Conservation (phyloP, 1,139 yeast species). For the Candida frijolesensis region DNA sequence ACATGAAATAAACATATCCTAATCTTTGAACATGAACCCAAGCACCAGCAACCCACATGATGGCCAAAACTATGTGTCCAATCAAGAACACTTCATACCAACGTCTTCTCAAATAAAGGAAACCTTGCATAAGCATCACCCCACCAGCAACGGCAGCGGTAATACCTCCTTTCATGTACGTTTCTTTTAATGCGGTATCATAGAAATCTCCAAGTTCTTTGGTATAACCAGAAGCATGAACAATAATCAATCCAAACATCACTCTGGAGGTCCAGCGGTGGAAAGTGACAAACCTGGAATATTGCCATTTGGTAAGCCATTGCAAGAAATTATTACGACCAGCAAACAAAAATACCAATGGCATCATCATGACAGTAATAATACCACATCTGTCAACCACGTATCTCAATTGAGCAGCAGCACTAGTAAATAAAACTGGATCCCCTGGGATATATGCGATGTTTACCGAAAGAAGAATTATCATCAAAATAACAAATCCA, state of each 20-base stretch:
- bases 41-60: slow-evolving; percentile 41
- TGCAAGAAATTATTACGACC: slow-evolving; percentile 47
- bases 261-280: slow-evolving; percentile 44
- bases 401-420: slow-evolving; percentile 26
- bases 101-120: slow-evolving; percentile 40
- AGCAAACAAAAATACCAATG: slow-evolving; percentile 43
- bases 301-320: slow-evolving; percentile 43
- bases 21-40: slow-evolving; percentile 44
- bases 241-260: slow-evolving; percentile 26
- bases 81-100: slow-evolving; percentile 48
- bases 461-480: slow-evolving; percentile 35
- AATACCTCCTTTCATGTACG: slow-evolving; percentile 26
- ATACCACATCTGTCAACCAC: slow-evolving; percentile 38
- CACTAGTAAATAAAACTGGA: slow-evolving; percentile 23
- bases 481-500: slow-evolving; percentile 46
- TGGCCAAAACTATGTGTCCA: slow-evolving; percentile 44
- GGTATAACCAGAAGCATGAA: slow-evolving; percentile 46
- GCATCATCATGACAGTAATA: slow-evolving; percentile 29
- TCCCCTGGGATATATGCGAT: slow-evolving; percentile 24
- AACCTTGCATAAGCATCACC: slow-evolving; percentile 39
- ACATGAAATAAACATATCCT: slow-evolving; percentile 43
- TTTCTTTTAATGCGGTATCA: slow-evolving; percentile 2
- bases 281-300: slow-evolving; percentile 36
- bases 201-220: slow-evolving; percentile 9
- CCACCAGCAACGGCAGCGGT: slow-evolving; percentile 36